Base-by-base conservation (phyloP, 495 filamentous ascomycete genomes). In the Hyaloscypha bicolor region DNA sequence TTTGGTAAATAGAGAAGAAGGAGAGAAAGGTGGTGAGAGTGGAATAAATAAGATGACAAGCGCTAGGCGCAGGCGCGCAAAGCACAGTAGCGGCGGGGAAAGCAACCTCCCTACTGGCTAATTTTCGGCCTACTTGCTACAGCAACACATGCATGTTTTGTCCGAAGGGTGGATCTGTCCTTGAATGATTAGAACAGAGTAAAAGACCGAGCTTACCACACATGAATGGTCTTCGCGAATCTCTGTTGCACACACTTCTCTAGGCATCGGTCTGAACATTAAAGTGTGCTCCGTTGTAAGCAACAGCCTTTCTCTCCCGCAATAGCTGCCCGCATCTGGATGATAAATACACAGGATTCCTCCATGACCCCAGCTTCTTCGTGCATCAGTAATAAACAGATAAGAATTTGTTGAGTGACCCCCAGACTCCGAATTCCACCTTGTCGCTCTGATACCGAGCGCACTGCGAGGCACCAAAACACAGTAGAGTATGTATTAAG, bases 261-360 rank as follows among this genome's bases (percentile, higher is more conserved):
- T 1, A 48, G 16, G 42, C 16, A 32, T 12, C 14, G 31, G 33
- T 39, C 33, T 65, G 60, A 71, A 66, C 66, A 64, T 66, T 39
- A 62, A 68, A 67, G 67, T 45, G 35, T 68, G 53, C 57, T 68
- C 68, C 62, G 66, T 70, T 64, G 64, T 48, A 65, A 64, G 56
- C 31, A 69, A 68, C 35, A 60, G 66, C 68, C 66, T 66, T 60
- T 45, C 25, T 66, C 56, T 45, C 56, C 32, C 55, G 58, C 51
- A n/a, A 59, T 60, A 62, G 42, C 55, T 33, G 60, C 66, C 67
- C 62, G 56, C 52, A 56, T 52, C 58, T 48, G 25, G 25, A 68
- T 73, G 71, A 73, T 73, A 73, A 73, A 64, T 73, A 73, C 71
- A 73, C 68, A 73, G 68, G 67, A 68, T 66, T 57, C 71, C 68